phyloP scores from a whole-genome alignment of 2,329 filamentous ascomycete species.

The Clonostachys sp. region DNA sequence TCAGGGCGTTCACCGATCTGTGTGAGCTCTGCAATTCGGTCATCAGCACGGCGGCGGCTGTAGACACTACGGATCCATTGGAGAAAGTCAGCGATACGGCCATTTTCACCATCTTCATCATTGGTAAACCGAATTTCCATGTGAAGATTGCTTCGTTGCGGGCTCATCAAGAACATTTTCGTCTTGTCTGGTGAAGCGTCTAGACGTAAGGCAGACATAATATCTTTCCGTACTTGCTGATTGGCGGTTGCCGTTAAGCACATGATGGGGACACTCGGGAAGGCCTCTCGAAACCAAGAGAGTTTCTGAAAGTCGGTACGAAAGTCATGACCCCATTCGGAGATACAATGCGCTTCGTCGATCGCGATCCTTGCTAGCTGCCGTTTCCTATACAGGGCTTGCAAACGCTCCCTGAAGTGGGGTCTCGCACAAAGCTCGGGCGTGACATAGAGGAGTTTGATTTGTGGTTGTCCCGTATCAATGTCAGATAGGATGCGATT shows the following conservation, averaged over 20 bases:
- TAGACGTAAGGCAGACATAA: constrained; percentile 70
- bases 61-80: constrained; percentile 73
- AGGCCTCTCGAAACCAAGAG: constrained; percentile 77
- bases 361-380: constrained; percentile 87
- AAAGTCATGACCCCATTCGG: constrained; percentile 97
- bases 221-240: constrained; percentile 72
- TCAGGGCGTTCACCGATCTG: constrained; percentile 49
- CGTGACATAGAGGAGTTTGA: constrained; percentile 84
- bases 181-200: constrained; percentile 53
- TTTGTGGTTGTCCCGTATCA: constrained; percentile 80
- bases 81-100: constrained; percentile 69
- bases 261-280: constrained; percentile 84
- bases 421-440: constrained; percentile 81
- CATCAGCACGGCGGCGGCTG: constrained; percentile 56
- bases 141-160: constrained; percentile 80
- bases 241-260: constrained; percentile 93
- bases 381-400: constrained; percentile 70
- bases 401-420: constrained; percentile 70
- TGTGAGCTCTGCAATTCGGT: constrained; percentile 55
- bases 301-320: constrained; percentile 86
- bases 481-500: constrained; percentile 73
- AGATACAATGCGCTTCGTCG: constrained; percentile 95
- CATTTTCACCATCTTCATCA: constrained; percentile 59
- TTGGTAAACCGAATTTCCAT: constrained; percentile 83
- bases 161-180: constrained; percentile 77